phyloP scores from a whole-genome alignment of 2,329 filamentous ascomycete genomes.

The Bertia moriformis region DNA sequence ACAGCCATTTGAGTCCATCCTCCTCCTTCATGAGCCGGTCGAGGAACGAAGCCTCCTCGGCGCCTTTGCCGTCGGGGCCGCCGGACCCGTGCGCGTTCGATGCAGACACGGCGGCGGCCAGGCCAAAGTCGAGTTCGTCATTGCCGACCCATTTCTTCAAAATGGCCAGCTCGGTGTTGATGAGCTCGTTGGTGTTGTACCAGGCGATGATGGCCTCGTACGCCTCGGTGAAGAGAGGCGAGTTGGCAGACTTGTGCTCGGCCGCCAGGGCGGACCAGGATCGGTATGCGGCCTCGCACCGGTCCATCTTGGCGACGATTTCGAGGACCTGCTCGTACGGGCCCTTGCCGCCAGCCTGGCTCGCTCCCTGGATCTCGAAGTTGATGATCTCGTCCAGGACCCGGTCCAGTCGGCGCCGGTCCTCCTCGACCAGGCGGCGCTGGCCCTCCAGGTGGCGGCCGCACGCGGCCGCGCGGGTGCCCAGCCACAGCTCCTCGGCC shows the following conservation, averaged over 20 bases:
- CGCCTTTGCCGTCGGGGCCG: conserved; percentile 55
- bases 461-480: conserved; percentile 68
- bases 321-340: conserved; percentile 79
- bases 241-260: conserved; percentile 65
- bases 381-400: conserved; percentile 76
- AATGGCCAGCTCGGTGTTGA: conserved; percentile 85
- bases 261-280: conserved; percentile 60
- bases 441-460: conserved; percentile 75
- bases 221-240: conserved; percentile 63
- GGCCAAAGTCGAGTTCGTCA: conserved; percentile 78
- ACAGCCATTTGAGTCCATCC: conserved; percentile 75
- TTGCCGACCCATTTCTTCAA: conserved; percentile 95
- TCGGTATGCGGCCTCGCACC: conserved; percentile 75
- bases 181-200: conserved; percentile 93
- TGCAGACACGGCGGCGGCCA: conserved; percentile 55
- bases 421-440: conserved; percentile 75
- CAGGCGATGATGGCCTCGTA: conserved; percentile 84
- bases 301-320: conserved; percentile 79
- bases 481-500: conserved; percentile 75
- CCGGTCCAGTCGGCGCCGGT: conserved; percentile 57
- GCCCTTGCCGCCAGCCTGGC: conserved; percentile 78
- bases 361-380: conserved; percentile 88
- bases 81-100: too few relatives aligned
- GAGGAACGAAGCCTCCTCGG: conserved; percentile 84
- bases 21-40: conserved; percentile 90